Evolutionary conservation across 2,329 filamentous ascomycete species (phyloP).

Genomic region (Xylariaceae sp.): DNA sequence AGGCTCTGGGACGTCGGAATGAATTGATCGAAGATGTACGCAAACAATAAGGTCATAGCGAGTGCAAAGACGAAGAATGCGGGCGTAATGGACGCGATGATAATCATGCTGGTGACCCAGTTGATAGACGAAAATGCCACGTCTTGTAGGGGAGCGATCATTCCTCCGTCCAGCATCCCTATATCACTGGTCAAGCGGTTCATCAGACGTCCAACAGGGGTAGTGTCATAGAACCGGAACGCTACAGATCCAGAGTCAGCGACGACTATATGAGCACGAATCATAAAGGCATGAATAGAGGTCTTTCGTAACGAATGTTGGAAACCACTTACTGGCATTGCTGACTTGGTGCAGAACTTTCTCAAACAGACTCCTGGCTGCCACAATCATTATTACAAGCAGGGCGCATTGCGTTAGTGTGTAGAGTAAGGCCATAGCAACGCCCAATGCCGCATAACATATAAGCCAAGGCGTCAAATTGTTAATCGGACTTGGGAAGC

Average conservation of each 20-base stretch:
- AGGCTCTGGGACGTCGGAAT: conserved; percentile 79
- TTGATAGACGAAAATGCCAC: conserved; percentile 67
- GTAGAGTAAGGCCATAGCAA: conserved; percentile 54
- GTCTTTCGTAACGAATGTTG: neutral
- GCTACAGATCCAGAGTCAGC: conserved; percentile 28
- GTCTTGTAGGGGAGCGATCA: conserved; percentile 65
- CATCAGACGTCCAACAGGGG: conserved; percentile 84
- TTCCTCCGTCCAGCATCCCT: conserved; percentile 81
- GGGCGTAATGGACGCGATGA: conserved; percentile 76
- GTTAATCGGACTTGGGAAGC: conserved; percentile 59
- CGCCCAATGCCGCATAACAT: conserved; percentile 62
- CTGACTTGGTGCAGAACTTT: conserved; percentile 68
- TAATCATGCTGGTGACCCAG: conserved; percentile 66
- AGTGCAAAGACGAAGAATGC: conserved; percentile 69
- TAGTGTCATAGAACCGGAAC: conserved; percentile 88
- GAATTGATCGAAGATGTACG: conserved; percentile 70
- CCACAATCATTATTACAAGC: conserved; percentile 71
- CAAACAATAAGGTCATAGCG: conserved; percentile 60
- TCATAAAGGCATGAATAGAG: neutral
- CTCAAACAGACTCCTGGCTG: conserved; percentile 69
- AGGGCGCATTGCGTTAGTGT: conserved; percentile 61
- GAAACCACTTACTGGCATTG: conserved; percentile 49
- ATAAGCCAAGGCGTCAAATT: conserved; percentile 71
- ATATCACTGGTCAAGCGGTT: conserved; percentile 89
- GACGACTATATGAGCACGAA: too few species aligned